These are phyloP conservation scores for Colletotrichum caudatum DNA, from an alignment of 2,329 filamentous ascomycete genomes.

Conservation along the genomic window DNA sequence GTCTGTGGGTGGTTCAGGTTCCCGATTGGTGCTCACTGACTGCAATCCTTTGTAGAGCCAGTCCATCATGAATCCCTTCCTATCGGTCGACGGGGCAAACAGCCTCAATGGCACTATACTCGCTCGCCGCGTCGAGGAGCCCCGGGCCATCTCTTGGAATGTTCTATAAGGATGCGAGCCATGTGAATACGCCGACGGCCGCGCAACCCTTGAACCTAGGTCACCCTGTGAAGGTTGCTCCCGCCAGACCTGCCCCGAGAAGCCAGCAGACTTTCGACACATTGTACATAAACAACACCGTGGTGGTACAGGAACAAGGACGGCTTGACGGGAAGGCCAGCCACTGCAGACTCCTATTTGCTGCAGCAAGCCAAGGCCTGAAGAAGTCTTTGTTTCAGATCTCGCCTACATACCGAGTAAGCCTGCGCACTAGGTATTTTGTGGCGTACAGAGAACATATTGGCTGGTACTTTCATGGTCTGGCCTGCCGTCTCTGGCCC, in stretches of 20 bases:
- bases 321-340: constrained; percentile 35
- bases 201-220: constrained; percentile 32
- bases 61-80: constrained; percentile 18
- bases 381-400: constrained; percentile 41
- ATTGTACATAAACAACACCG: constrained; percentile 4
- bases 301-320: not conserved
- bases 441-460: constrained; percentile 12
- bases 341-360: constrained; percentile 31
- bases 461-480: constrained; percentile 14
- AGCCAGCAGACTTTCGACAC: constrained; percentile 19
- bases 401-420: constrained; percentile 28
- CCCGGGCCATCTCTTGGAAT: constrained; percentile 11
- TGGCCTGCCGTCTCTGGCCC: constrained; percentile 16
- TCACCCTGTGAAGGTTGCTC: constrained; percentile 13
- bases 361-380: constrained; percentile 35
- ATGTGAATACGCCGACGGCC: constrained; percentile 4
- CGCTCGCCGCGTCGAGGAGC: constrained; percentile 10
- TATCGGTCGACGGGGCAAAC: constrained; percentile 28
- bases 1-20: constrained; percentile 33
- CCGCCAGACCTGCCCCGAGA: constrained; percentile 17
- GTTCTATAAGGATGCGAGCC: constrained; percentile 2
- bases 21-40: constrained; percentile 27
- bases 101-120: constrained; percentile 20
- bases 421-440: constrained; percentile 23
- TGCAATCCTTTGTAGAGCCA: constrained; percentile 1